Base-by-base conservation (phyloP, 78 protist species). In the Tieghemostelium lacteum region DNA sequence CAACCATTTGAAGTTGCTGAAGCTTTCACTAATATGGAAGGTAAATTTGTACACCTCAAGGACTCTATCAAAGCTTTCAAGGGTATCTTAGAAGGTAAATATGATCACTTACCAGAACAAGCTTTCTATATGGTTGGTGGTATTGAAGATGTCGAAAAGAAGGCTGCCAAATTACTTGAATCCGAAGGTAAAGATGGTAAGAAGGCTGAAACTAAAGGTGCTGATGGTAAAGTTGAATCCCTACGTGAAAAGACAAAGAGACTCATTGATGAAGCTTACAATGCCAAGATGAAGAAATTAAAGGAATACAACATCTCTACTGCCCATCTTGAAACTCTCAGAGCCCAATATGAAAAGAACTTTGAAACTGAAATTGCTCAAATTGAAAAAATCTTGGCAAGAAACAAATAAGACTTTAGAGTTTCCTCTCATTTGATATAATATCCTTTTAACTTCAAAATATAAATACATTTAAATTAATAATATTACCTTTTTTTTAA, bases 1-100 rank as follows among this genome's bases (percentile, higher is more conserved):
- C 99, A 98, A 96, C 99, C 99, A 85, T 98, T 98, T 98, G 87
- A 88, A 64, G 98, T 97, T 29, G 99, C 99, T n/a, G 98, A 96
- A 87, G 96, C 96, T 54, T 98, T 98, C 98, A 98, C 99, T 31
- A 97, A 98, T 88, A 80, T 64, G 92, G 85, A 89, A 62, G 99
- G 99, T 87, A 72, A 91, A 76, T 97, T 95, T 83, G 99, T 97
- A 37, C 26, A 78, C 70, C 78, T 98, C 54, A 70, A 66, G 1
- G 98, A 98, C 69, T 92, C 97, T 71, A 89, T 98, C 83, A 7
- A 26, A 33, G 96, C 96, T 34, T 97, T 98, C 98, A 80, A 80
- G 83, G 97, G 86, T 55, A 58, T 98, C 52, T 52, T 96, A 36
- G 58, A 52, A 8, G 99, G 99, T 61, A 70, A 93, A 85, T 83